These are phyloP conservation scores for Tuber borchii DNA, from an alignment of 495 filamentous ascomycete species.

Conservation along the genomic window DNA sequence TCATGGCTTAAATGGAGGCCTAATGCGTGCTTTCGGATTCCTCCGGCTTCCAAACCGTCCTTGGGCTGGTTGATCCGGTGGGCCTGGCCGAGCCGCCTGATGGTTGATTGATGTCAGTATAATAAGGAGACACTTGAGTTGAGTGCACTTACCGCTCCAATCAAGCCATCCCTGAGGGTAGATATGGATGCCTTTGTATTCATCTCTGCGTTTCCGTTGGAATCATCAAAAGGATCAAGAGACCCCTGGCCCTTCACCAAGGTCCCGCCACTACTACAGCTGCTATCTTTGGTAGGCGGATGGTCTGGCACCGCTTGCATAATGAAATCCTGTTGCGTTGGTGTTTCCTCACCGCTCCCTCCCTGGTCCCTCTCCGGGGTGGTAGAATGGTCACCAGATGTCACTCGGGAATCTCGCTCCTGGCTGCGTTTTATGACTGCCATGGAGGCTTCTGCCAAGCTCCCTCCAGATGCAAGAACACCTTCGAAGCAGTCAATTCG, in stretches of 20 bases:
- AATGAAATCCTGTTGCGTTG: conserved; percentile 12
- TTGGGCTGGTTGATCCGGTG: conserved; percentile 6
- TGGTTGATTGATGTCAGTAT: conserved; percentile 7
- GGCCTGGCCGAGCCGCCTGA: conserved; percentile 13
- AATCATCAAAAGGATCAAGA: conserved; percentile 17
- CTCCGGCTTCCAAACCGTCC: conserved; percentile 31
- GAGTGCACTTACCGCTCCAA: conserved; percentile 5
- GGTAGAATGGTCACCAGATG: background rate
- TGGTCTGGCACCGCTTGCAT: conserved; percentile 8
- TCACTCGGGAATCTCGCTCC: conserved; percentile 15
- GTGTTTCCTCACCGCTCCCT: conserved; percentile 19
- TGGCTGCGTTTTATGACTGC: background rate
- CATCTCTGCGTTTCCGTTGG: conserved; percentile 20
- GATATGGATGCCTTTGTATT: conserved; percentile 14
- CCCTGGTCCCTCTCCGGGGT: background rate
- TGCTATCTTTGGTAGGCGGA: background rate
- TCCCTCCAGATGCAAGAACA: conserved; percentile 22
- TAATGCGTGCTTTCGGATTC: conserved; percentile 24
- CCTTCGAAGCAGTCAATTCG: conserved; percentile 18
- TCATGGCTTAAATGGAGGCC: background rate
- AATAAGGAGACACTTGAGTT: background rate
- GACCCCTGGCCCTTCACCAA: conserved; percentile 1
- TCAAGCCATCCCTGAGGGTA: conserved; percentile 7
- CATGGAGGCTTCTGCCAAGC: conserved; percentile 15
- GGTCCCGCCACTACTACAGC: background rate